Evolutionary conservation across 306 rosid species (phyloP), one percentile per base, ranked within the genome.

Genomic region (Prunus mume): DNA sequence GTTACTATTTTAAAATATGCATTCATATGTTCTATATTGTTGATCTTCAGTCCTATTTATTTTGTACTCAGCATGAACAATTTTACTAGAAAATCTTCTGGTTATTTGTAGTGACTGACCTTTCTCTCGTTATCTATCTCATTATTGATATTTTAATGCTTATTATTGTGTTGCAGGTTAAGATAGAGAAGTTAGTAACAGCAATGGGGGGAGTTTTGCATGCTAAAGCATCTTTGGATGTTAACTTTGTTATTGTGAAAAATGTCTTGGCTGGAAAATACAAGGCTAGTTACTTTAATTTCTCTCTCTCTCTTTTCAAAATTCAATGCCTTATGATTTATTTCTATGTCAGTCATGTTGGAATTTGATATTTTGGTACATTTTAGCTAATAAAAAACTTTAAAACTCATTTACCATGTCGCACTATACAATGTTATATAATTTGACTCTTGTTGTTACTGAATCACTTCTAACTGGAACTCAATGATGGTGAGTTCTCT

Each of bases 181-280:
- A 89, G 85, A 85, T 94, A 83, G 87, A 80, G 76, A 85, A 85
- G 79, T 80, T 92, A 63, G 96, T 95, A 57, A 85, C 85, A 75
- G 86, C 91, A 80, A 95, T 95, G 98, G 98, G 97, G 27, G 98
- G 97, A 86, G 82, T 87, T 78, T 82, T 95, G 32, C 91, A 84
- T 30, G 32, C 77, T 38, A 92, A 84, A 84, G 76, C 91, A 74
- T 90, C 89, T 52, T 76, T 74, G 75, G 97, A 90, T 85, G 84
- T 95, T 77, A 89, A 86, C 86, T 92, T 92, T 79, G 93, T 95
- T 66, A 79, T 95, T 50, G 97, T 83, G 76, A 95, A 92, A 83
- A 92, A 83, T 85, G 98, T 92, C 73, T 84, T 90, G 86, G 97
- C 98, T 74, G 90, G 90, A 25, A 95, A 95, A 81, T 95, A 95